Evolutionary conservation across 2,329 filamentous ascomycete genomes (phyloP).

Genomic region (Celoporthe dispersa): DNA sequence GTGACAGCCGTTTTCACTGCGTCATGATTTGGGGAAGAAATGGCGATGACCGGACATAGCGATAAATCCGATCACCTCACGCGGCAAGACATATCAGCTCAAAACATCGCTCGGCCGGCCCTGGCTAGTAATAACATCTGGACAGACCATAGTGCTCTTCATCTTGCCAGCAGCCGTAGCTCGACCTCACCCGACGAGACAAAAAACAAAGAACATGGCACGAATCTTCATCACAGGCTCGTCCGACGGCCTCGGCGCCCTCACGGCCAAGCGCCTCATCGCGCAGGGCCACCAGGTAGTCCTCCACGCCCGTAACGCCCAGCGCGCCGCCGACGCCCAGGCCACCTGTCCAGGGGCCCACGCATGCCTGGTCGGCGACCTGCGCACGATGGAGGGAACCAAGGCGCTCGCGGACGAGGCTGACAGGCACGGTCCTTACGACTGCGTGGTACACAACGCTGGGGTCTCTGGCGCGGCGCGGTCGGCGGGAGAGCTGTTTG

Average conservation of each 20-base stretch:
- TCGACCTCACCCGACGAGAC: no score
- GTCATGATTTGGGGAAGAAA: not conserved
- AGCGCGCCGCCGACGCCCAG: constrained; percentile 54
- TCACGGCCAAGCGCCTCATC: constrained; percentile 54
- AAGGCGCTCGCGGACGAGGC: constrained; percentile 56
- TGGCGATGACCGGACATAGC: not conserved
- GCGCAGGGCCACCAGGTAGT: constrained; percentile 58
- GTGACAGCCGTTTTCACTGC: no score
- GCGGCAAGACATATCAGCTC: not conserved
- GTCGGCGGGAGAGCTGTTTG: constrained; percentile 46
- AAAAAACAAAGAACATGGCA: constrained; percentile 29
- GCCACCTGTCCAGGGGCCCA: constrained; percentile 54
- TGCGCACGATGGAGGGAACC: constrained; percentile 54
- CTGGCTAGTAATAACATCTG: not conserved
- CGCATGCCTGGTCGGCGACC: constrained; percentile 56
- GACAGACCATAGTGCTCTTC: not conserved
- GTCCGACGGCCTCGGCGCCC: constrained; percentile 59
- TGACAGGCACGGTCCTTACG: constrained; percentile 54
- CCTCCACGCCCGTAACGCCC: constrained; percentile 60
- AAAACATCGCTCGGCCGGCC: not conserved
- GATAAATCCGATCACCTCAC: not conserved
- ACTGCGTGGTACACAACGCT: constrained; percentile 63
- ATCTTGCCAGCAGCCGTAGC: no score
- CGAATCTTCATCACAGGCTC: constrained; percentile 57
- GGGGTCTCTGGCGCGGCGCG: constrained; percentile 50